phyloP scores from a whole-genome alignment of 441 rosid species.

The Euphorbia celastroides region DNA sequence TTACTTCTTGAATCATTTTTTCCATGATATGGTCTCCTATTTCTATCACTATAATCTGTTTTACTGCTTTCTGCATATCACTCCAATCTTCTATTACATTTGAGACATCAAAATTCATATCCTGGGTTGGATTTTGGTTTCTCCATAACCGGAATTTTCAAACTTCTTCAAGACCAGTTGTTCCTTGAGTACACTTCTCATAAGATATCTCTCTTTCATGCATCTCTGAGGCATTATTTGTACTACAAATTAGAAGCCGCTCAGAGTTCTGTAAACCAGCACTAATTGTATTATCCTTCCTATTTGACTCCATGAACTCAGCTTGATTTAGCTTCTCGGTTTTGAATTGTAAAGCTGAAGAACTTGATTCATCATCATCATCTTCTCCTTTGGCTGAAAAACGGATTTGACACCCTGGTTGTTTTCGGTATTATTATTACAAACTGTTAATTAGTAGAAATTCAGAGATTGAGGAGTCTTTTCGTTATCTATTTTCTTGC shows the following conservation, averaged over 20 bases:
- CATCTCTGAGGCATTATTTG: too few relatives aligned
- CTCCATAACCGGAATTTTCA: conserved; percentile 21
- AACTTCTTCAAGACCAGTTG: conserved; percentile 11
- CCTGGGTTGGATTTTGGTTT: conserved; percentile 11
- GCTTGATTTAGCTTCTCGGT: conserved; percentile 18
- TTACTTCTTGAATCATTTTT: conserved; percentile 20
- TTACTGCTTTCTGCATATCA: conserved; percentile 10
- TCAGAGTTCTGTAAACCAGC: too few relatives aligned
- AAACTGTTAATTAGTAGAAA: neutral
- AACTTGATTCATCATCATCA: conserved; percentile 16
- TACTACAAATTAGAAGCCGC: too few relatives aligned
- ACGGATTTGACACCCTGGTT: too few relatives aligned
- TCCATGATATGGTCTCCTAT: conserved; percentile 28
- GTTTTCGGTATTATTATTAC: too few relatives aligned
- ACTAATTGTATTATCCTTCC: neutral
- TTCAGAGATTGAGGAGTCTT: neutral
- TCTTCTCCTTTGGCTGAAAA: conserved; percentile 1
- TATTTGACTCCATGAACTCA: conserved; percentile 14
- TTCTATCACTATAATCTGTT: conserved; percentile 22
- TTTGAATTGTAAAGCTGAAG: conserved; percentile 20
- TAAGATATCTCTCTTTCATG: conserved; percentile 17
- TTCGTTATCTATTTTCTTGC: neutral
- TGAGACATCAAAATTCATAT: conserved; percentile 13
- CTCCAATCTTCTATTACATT: conserved; percentile 20
- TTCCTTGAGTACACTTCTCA: conserved; percentile 11